phyloP scores from a whole-genome alignment of 75 land plant genomes.

The Selaginella moellendorffii region DNA sequence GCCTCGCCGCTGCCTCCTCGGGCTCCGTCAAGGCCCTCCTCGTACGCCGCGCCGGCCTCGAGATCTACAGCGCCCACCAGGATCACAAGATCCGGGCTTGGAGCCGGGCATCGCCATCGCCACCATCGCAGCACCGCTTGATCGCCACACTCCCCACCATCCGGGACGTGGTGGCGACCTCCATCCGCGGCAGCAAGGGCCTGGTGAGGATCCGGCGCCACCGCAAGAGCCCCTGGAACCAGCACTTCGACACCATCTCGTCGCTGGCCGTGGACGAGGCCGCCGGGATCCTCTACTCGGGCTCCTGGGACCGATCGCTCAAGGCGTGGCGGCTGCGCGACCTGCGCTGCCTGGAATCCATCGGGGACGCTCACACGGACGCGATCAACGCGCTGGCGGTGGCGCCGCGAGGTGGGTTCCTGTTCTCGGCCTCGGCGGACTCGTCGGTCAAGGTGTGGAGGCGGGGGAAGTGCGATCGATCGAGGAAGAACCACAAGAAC shows the following conservation, averaged over 20 bases:
- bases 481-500: too few relatives aligned
- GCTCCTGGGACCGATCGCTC: background rate
- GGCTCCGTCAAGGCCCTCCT: background rate
- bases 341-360: background rate
- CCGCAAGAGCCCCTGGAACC: background rate
- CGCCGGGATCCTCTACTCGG: conserved; percentile 1
- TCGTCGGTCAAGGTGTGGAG: background rate
- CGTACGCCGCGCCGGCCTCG: background rate
- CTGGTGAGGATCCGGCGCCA: background rate
- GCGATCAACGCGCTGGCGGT: background rate
- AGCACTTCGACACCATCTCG: conserved; percentile 6
- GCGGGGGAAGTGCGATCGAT: too few relatives aligned
- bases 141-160: background rate
- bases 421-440: background rate
- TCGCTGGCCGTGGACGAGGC: background rate
- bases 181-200: background rate
- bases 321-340: background rate
- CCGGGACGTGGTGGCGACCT: background rate
- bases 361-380: conserved; percentile 1
- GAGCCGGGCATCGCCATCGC: background rate
- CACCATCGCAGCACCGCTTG: background rate
- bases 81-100: conserved; percentile 1
- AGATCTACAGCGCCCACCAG: conserved; percentile 3
- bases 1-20: background rate
- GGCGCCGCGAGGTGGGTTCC: background rate